A percentile compares a stretch with the other conserved stretches of the same genome.
These are phyloP conservation scores for Calocybe indica DNA, from an alignment of 768 basidiomycete species.

Conservation along the genomic window DNA sequence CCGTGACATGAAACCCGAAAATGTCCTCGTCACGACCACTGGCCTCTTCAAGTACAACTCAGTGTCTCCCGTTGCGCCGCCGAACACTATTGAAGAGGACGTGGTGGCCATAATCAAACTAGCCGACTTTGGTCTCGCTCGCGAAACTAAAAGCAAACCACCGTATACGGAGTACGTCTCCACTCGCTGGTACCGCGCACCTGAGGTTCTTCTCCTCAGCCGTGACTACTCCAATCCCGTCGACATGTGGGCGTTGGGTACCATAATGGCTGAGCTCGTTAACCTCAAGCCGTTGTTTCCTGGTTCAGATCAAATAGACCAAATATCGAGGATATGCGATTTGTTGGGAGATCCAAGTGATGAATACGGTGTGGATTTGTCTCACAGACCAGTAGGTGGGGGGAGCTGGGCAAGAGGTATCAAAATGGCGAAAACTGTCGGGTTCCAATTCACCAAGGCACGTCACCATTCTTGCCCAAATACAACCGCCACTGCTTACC, in stretches of 20 bases:
- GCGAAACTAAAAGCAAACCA: slow-evolving; percentile 81
- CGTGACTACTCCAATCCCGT: slow-evolving; percentile 95
- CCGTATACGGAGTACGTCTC: slow-evolving; percentile 99
- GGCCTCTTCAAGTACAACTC: slow-evolving; percentile 90
- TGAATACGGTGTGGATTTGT: slow-evolving; percentile 73
- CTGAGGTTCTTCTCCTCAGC: slow-evolving; percentile 89
- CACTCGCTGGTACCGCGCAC: slow-evolving; percentile 99
- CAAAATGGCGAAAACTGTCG: slow-evolving; percentile 80
- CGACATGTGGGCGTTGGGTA: slow-evolving; percentile 99
- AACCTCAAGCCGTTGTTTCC: slow-evolving; percentile 96
- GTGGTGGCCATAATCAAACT: slow-evolving; percentile 96
- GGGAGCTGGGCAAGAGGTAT: slow-evolving; percentile 85
- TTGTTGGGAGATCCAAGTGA: slow-evolving; percentile 88
- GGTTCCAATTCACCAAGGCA: slow-evolving; percentile 89
- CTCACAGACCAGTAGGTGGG: slow-evolving; percentile 71
- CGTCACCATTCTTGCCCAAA: slow-evolving; percentile 16
- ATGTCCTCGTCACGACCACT: slow-evolving; percentile 95
- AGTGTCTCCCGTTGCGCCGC: slow-evolving; percentile 62
- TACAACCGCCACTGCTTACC: slow-evolving; percentile 4
- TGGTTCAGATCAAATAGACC: slow-evolving; percentile 88
- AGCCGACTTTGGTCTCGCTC: slow-evolving; percentile 95
- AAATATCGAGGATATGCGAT: slow-evolving; percentile 85
- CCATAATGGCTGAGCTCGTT: slow-evolving; percentile 95
- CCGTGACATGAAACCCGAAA: slow-evolving; percentile 99
- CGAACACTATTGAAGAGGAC: slow-evolving; percentile 76